Evolutionary conservation across 2,329 filamentous ascomycete genomes (phyloP), one percentile per base, ranked within the genome.

Genomic region (Ceratocystis smalleyi): DNA sequence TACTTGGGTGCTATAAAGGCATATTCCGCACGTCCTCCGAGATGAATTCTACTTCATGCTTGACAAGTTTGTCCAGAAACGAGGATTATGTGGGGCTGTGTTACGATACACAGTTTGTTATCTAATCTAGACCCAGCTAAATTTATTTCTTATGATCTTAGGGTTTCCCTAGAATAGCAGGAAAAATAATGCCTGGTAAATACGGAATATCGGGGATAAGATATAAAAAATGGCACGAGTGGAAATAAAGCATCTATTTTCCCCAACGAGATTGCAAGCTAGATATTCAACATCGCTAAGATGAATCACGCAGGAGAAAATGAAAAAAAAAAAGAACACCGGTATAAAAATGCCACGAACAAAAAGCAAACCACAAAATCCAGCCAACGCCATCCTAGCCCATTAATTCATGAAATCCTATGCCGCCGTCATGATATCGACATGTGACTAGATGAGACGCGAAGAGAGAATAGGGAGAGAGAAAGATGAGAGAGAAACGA

Each of bases 381-480:
- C 55, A 24, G 24, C 62, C 62, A 64, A 64, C 62, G 54, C 62
- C 62, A 32, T 64, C 30, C 54, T 30, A 24, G 30, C 32, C 62
- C 62, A 59, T 59, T 59, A 64, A 19, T 64, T 64, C 62, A 43
- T 64, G 43, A 64, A 49, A 64, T 57, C 15, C 54, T 57, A 35
- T 57, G 54, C 54, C 27, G 54, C 54, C 54, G 27, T 57, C 35
- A 57, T 57, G 54, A 57, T 57, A 61, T 62, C 59, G 63, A 35
- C 22, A 55, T 59, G 64, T 62, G 54, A 12, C 30, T 30, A 57
- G 30, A 57, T 30, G 17, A 32, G 54, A 57, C 54, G 54, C 54
- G 43, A 43, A 61, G 64, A 45, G 59, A 64, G 51, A 27, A 63
- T 15, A 35, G 19, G 32, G 63, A 32, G 35, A 49, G 22, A 57